Conservation (phyloP, 2,329 filamentous ascomycete species). For the Epichloe gansuensis region DNA sequence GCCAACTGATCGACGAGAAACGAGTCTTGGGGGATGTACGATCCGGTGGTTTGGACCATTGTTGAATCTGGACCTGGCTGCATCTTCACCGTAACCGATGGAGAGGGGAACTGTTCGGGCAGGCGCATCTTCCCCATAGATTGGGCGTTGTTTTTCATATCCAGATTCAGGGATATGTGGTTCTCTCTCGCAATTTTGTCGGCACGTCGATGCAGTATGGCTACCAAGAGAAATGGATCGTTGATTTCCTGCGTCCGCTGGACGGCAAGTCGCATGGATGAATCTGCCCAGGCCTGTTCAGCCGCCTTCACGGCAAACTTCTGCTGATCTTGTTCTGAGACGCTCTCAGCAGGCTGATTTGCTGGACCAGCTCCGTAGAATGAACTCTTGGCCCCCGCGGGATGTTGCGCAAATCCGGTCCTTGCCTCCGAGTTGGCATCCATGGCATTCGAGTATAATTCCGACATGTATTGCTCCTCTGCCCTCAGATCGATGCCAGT, state of each 20-base stretch:
- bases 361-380: conserved; percentile 54
- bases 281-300: conserved; percentile 52
- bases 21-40: conserved; percentile 63
- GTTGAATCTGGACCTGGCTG: conserved; percentile 49
- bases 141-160: conserved; percentile 34
- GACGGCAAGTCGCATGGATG: conserved; percentile 47
- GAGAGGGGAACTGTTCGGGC: conserved; percentile 35
- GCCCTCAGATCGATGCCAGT: conserved; percentile 79
- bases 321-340: conserved; percentile 39
- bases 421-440: conserved; percentile 32
- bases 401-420: conserved; percentile 38
- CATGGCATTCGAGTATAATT: conserved; percentile 43
- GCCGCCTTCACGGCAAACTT: conserved; percentile 53
- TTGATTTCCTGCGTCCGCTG: conserved; percentile 55
- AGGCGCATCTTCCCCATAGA: conserved; percentile 35
- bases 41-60: conserved; percentile 49
- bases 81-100: conserved; percentile 39
- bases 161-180: conserved; percentile 41
- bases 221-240: conserved; percentile 59
- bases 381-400: conserved; percentile 39
- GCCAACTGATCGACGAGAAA: conserved; percentile 71
- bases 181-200: conserved; percentile 46
- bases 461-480: conserved; percentile 71
- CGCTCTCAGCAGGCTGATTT: conserved; percentile 44
- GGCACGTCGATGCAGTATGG: conserved; percentile 44